Conservation (phyloP, 116 monocot species). For the Zostera marina region DNA sequence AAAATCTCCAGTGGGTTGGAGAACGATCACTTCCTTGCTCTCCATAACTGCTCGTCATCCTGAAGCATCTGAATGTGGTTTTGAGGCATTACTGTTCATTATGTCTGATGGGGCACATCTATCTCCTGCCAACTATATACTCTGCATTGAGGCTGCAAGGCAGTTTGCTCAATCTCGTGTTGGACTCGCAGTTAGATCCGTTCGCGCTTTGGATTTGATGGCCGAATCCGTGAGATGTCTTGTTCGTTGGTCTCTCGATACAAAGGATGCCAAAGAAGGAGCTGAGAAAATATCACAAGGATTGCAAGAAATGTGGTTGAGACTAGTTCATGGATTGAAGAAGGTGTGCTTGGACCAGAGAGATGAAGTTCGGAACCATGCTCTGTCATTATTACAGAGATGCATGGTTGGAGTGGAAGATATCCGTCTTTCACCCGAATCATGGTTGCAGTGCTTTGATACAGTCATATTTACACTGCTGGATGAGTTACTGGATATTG, state of each 20-base stretch:
- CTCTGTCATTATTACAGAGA: slow-evolving; percentile 45
- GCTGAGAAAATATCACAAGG: slow-evolving; percentile 44
- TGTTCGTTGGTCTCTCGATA: slow-evolving; percentile 39
- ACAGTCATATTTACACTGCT: slow-evolving; percentile 38
- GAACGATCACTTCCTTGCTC: slow-evolving; percentile 41
- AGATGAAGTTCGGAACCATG: slow-evolving; percentile 72
- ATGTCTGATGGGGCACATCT: slow-evolving; percentile 63
- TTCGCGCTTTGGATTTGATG: slow-evolving; percentile 44
- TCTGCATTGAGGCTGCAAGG: slow-evolving; percentile 47
- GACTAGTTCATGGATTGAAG: slow-evolving; percentile 44
- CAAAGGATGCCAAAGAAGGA: slow-evolving; percentile 28
- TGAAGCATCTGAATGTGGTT: slow-evolving; percentile 63
- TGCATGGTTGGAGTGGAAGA: slow-evolving; percentile 48
- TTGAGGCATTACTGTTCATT: slow-evolving; percentile 57
- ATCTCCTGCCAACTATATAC: slow-evolving; percentile 44
- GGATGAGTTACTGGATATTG: slow-evolving; percentile 52
- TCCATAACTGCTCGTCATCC: slow-evolving; percentile 63
- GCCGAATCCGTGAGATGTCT: slow-evolving; percentile 33
- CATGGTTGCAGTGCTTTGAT: slow-evolving; percentile 54
- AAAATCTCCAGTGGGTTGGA: slow-evolving; percentile 62
- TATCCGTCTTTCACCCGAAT: slow-evolving; percentile 25
- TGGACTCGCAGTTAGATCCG: slow-evolving; percentile 31
- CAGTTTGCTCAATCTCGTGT: slow-evolving; percentile 73
- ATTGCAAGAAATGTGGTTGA: slow-evolving; percentile 59
- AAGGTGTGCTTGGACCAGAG: slow-evolving; percentile 49